Evolutionary conservation across 495 filamentous ascomycete species (phyloP), one percentile per base, ranked within the genome.

Genomic region (Hypoxylon perforatum): DNA sequence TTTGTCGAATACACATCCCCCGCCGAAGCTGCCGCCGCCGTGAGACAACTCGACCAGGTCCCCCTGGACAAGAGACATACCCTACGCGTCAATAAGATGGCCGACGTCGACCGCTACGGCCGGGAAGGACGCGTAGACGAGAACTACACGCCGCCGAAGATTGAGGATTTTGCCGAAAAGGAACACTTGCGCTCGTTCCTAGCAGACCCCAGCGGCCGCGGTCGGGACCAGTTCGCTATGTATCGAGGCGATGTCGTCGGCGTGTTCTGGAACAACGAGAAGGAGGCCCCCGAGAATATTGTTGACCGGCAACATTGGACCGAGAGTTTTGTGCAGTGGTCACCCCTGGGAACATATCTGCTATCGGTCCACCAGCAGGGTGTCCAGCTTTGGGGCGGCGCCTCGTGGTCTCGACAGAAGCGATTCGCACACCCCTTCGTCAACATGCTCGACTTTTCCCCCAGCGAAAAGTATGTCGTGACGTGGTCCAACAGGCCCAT

Each of bases 201-300:
- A 63, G 88, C 88, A 35, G 95, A 99, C 75, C 80, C 87, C 54
- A 91, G 88, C 63, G 92, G 89, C 48, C 92, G 95, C 22, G 92
- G 91, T 70, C 88, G 95, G 22, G 95, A 99, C 77, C 94, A 99
- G 77, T 92, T 97, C 69, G 90, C 90, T 69, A 92, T 97, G 84
- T 97, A 89, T 84, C 88, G 91, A 38, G 87, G 87, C 59, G 95
- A 98, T 42, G 88, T 89, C 57, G 95, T 99, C 15, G 93, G 92
- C 45, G 91, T 99, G 0, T 97, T 92, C 83, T 97, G 93, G 94
- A 97, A 97, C 81, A 95, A 92, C 85, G 94, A 96, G 81, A 92
- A 88, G 78, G 95, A 97, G 59, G 72, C 83, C 0, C 93, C 95
- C 12, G 95, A 98, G 80, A 86, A 87, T 41, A 86, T 96, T 23